These are phyloP conservation scores for Paraphoma sp. DNA, from an alignment of 2,329 filamentous ascomycete species.

Conservation along the genomic window DNA sequence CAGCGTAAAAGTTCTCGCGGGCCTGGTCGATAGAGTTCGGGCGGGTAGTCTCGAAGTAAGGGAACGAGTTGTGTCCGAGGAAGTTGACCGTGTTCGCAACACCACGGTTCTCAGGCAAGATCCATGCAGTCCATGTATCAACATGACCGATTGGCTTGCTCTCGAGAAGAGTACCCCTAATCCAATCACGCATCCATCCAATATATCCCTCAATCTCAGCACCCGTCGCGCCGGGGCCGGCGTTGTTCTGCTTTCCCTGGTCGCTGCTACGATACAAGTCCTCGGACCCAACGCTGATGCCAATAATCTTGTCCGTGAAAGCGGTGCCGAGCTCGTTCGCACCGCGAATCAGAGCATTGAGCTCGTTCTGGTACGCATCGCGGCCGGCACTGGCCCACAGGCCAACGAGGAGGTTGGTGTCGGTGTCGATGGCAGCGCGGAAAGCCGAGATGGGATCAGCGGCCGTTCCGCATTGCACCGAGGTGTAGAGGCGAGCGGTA, in stretches of 20 bases:
- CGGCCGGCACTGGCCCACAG: conserved; percentile 79
- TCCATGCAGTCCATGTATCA: conserved; percentile 78
- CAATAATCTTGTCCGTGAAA: conserved; percentile 71
- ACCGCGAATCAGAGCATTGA: conserved; percentile 72
- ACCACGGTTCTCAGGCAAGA: conserved; percentile 72
- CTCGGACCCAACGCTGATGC: conserved; percentile 85
- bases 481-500: conserved; percentile 75
- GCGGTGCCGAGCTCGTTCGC: conserved; percentile 70
- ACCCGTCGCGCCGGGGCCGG: conserved; percentile 68
- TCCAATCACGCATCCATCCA: conserved; percentile 66
- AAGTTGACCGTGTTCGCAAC: conserved; percentile 75
- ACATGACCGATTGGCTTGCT: conserved; percentile 76
- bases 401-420: conserved; percentile 79
- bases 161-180: conserved; percentile 67
- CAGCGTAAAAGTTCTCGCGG: conserved; percentile 70
- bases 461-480: conserved; percentile 70
- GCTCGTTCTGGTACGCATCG: conserved; percentile 71
- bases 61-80: conserved; percentile 82
- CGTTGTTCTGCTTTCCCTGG: conserved; percentile 66
- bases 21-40: conserved; percentile 64
- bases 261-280: conserved; percentile 69
- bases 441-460: conserved; percentile 48
- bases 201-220: conserved; percentile 72
- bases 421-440: conserved; percentile 79
- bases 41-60: conserved; percentile 77